Base-by-base conservation (phyloP, 108 stramenopile genomes). In the Nitzschia palea region DNA sequence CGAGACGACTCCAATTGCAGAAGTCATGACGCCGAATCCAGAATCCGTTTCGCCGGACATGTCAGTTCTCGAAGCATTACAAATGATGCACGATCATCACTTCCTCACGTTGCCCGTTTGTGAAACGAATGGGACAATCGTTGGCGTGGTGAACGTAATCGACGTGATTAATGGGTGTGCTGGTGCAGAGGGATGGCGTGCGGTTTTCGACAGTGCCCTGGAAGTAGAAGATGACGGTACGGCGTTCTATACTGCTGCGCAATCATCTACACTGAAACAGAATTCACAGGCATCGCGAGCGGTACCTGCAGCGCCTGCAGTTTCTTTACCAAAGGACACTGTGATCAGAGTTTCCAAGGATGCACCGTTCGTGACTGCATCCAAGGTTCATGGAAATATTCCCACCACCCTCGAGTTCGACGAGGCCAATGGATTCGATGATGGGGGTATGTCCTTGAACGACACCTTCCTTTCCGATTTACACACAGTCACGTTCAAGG, bases 131-230 rank as follows among this genome's bases (percentile, higher is more conserved):
- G 96, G 96, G 12, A 52, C 33, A 37, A 95, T 98, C 45, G 68
- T 97, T 68, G 98, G 98, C 18, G 56, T 97, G n/a, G 96, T 98
- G 27, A 96, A 97, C 67, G 96, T 97, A 45, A 97, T 97, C 96
- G 96, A 96, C 50, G 78, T 96, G 40, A 86, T 98, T 52, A 76
- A 80, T 66, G 85, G 78, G 14, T 85, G 83, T 40, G 90, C 87
- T 23, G 90, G 86, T 14, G 80, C 82, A 1, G 86, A 86, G 9
- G 88, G 86, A 3, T 96, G 95, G 95, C 75, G 90, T 35, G 88
- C 85, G 23, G 79, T 93, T 30, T 93, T 91, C 67, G 68, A 69
- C 28, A 80, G 66, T 35, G 84, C 88, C 20, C 76, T 94, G 78
- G 86, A 89, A 18, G 65, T 82, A 40, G 90, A 85, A 31, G 87